A percentile compares a stretch with the other conserved stretches of the same genome.
Conservation (phyloP, 495 filamentous ascomycete species). For the Pseudoneurospora amorphoporcata region DNA sequence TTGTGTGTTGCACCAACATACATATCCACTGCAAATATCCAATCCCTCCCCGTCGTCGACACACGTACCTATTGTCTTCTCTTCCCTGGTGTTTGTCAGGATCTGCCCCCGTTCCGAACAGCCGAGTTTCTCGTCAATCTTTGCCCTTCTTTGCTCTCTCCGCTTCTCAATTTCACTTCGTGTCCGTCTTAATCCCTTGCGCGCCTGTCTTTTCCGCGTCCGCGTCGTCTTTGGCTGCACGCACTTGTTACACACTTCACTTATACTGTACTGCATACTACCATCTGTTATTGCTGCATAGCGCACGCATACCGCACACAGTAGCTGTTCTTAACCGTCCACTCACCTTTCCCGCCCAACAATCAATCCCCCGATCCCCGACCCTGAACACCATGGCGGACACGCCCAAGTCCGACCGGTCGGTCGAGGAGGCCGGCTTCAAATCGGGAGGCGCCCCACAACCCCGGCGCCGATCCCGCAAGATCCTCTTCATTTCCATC, state of each 20-base stretch:
- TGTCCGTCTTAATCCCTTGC: background rate
- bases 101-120: background rate
- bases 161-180: background rate
- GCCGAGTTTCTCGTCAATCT: background rate
- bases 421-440: background rate
- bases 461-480: conserved; percentile 4
- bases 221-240: background rate
- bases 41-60: background rate
- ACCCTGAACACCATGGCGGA: background rate
- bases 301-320: background rate
- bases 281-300: background rate
- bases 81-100: background rate
- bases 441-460: background rate
- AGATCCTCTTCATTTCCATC: conserved; percentile 5
- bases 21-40: background rate
- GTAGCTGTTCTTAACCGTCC: background rate
- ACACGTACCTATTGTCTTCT: background rate
- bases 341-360: background rate
- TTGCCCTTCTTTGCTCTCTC: background rate
- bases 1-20: background rate
- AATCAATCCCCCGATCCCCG: background rate
- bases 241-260: background rate
- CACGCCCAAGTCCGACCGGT: background rate
- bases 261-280: background rate
- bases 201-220: background rate